Conservation (phyloP, 495 filamentous ascomycete genomes). For the Trichoderma gamsii region DNA sequence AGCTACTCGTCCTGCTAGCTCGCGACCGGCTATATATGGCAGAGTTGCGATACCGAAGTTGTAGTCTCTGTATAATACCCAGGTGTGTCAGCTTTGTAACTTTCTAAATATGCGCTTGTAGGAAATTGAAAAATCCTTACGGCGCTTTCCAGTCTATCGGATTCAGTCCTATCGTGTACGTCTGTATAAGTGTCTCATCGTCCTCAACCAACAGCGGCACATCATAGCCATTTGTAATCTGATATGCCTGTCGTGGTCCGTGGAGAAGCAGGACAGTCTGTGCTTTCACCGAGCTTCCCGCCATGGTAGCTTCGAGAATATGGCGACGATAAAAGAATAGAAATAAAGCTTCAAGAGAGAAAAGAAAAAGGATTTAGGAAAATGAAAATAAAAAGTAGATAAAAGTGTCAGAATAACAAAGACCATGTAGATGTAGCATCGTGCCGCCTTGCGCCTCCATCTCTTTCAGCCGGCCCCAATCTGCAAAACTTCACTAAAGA, state of each 20-base stretch:
- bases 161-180: conserved; percentile 58
- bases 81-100: neutral
- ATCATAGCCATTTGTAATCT: conserved; percentile 37
- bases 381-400: neutral
- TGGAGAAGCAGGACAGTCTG: conserved; percentile 43
- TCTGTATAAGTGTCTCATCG: conserved; percentile 50
- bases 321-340: neutral
- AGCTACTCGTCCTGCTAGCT: conserved; percentile 52
- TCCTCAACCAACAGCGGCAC: conserved; percentile 37
- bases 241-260: conserved; percentile 38
- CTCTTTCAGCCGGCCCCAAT: neutral
- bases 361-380: neutral
- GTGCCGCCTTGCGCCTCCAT: neutral
- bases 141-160: conserved; percentile 71
- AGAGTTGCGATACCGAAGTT: conserved; percentile 55
- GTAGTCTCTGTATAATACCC: conserved; percentile 40
- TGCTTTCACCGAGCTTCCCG: conserved; percentile 13
- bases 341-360: neutral
- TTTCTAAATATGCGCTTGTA: neutral
- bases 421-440: neutral
- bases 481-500: neutral
- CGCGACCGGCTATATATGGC: conserved; percentile 58
- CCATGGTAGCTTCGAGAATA: neutral
- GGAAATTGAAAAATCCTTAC: conserved; percentile 28
- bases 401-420: neutral